Conservation (phyloP, 805 yeast species). For the Yarrowia sp. region DNA sequence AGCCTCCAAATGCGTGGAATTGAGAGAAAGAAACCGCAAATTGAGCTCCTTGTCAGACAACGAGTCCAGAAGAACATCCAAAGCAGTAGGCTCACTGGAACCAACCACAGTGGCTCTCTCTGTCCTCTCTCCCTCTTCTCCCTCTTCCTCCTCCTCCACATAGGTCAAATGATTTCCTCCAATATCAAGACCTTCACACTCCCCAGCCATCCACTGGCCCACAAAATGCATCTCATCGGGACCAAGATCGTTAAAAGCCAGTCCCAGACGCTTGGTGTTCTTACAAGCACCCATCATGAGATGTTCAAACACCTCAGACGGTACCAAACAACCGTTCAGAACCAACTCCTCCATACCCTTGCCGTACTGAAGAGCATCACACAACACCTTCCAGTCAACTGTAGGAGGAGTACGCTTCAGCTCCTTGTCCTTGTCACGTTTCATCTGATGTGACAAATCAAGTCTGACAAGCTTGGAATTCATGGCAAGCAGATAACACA, state of each 20-base stretch:
- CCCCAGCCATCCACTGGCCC: conserved; percentile 53
- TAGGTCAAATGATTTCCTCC: conserved; percentile 65
- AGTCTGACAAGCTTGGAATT: conserved; percentile 53
- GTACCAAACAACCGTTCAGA: conserved; percentile 69
- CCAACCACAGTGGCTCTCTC: not conserved
- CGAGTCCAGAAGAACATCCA: conserved; percentile 28
- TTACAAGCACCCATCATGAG: conserved; percentile 60
- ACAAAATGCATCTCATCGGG: conserved; percentile 56
- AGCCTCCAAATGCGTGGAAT: conserved; percentile 57
- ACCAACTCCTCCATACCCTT: conserved; percentile 78
- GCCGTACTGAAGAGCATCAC: conserved; percentile 62
- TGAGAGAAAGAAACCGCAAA: conserved; percentile 55
- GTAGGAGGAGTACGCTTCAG: not conserved
- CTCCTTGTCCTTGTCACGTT: conserved; percentile 12
- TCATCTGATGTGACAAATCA: conserved; percentile 64
- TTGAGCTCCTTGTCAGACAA: conserved; percentile 32
- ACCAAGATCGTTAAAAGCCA: conserved; percentile 68
- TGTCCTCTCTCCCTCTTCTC: not conserved
- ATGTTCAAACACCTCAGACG: conserved; percentile 45
- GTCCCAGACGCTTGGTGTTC: conserved; percentile 62
- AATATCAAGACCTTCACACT: conserved; percentile 68
- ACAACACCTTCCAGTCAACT: conserved; percentile 76
- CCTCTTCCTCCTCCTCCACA: not conserved
- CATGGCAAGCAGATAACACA: conserved; percentile 70
- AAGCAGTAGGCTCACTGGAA: conserved; percentile 29